These are phyloP conservation scores for Saturnispora saitoi DNA, from an alignment of 805 yeast species.

Conservation along the genomic window DNA sequence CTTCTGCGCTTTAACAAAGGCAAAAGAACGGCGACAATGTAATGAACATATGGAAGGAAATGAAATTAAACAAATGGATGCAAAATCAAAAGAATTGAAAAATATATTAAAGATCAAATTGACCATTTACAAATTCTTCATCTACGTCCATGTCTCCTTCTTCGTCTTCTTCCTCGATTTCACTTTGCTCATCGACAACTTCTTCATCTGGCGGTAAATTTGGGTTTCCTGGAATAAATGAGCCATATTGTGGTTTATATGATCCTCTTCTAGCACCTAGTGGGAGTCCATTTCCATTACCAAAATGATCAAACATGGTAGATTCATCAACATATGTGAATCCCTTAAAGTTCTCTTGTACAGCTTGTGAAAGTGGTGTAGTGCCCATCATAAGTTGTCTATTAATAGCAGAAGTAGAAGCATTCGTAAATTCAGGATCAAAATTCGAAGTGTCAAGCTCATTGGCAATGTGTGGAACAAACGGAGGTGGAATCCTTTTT, in stretches of 20 bases:
- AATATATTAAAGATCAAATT: slow-evolving; percentile 57
- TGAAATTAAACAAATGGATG: not conserved
- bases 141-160: slow-evolving; percentile 36
- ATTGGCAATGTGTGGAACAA: slow-evolving; percentile 82
- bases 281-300: slow-evolving; percentile 11
- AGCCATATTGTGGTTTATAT: slow-evolving; percentile 42
- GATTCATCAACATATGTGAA: slow-evolving; percentile 95
- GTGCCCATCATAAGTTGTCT: slow-evolving; percentile 55
- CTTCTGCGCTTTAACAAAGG: not conserved
- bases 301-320: slow-evolving; percentile 77
- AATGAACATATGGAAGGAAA: not conserved
- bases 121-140: slow-evolving; percentile 82
- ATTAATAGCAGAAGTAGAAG: slow-evolving; percentile 74
- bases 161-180: slow-evolving; percentile 34
- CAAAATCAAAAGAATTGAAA: not conserved
- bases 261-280: slow-evolving; percentile 31
- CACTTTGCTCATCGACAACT: slow-evolving; percentile 65
- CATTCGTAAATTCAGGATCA: slow-evolving; percentile 94
- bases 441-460: slow-evolving; percentile 95
- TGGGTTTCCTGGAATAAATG: slow-evolving; percentile 73
- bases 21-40: not conserved
- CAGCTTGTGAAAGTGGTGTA: slow-evolving; percentile 87
- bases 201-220: slow-evolving; percentile 77
- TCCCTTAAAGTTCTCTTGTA: slow-evolving; percentile 94
- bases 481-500: slow-evolving; percentile 91